phyloP scores from a whole-genome alignment of 176 grass and related monocot species.

The Eleusine indica region DNA sequence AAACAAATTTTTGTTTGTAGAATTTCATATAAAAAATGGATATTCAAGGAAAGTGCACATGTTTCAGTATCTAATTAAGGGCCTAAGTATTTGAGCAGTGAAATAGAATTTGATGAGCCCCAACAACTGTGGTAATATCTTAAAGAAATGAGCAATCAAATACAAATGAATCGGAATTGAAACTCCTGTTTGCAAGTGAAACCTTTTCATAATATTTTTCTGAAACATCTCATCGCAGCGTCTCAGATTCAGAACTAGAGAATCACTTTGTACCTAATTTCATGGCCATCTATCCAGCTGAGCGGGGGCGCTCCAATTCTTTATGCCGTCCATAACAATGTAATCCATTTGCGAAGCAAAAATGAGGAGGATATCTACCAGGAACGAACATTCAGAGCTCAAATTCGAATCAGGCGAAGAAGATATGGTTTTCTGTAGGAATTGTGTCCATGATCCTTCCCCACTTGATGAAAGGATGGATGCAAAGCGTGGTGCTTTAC shows the following conservation, averaged over 20 bases:
- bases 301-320: background rate
- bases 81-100: background rate
- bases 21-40: background rate
- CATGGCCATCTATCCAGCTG: background rate
- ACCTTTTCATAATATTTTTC: background rate
- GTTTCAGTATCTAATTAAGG: background rate
- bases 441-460: background rate
- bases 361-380: slow-evolving; percentile 5
- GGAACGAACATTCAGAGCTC: slow-evolving; percentile 51
- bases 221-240: background rate
- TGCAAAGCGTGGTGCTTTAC: slow-evolving; percentile 37
- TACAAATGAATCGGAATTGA: background rate
- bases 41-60: background rate
- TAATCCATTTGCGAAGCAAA: slow-evolving; percentile 17
- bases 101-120: background rate
- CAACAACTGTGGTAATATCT: background rate
- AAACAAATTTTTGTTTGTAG: background rate
- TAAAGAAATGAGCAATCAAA: background rate
- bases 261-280: slow-evolving; percentile 33
- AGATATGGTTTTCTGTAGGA: slow-evolving; percentile 41
- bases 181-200: background rate
- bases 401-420: slow-evolving; percentile 36
- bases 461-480: slow-evolving; percentile 22
- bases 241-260: background rate
- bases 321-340: background rate